phyloP scores from a whole-genome alignment of 768 basidiomycete species.

The Tricholoma saponaceum region DNA sequence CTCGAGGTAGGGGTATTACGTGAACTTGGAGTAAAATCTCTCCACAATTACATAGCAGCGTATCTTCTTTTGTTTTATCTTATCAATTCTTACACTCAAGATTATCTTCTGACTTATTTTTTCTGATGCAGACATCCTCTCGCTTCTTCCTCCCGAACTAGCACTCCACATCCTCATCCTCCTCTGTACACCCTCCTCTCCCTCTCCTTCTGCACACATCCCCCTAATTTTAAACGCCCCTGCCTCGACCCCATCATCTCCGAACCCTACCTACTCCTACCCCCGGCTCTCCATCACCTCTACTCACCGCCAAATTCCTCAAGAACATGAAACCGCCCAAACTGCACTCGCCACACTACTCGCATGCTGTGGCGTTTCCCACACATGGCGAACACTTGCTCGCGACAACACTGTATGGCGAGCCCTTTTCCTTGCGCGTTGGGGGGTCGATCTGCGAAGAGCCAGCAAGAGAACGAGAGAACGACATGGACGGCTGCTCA shows the following conservation, averaged over 20 bases:
- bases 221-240: slow-evolving; percentile 5
- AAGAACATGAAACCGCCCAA: slow-evolving; percentile 19
- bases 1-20: slow-evolving; percentile 5
- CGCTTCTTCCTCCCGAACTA: slow-evolving; percentile 73
- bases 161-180: slow-evolving; percentile 67
- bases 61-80: neutral
- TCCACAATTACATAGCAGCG: neutral
- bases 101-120: neutral
- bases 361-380: slow-evolving; percentile 50
- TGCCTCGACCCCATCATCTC: slow-evolving; percentile 9
- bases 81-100: neutral
- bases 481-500: neutral
- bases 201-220: slow-evolving; percentile 6
- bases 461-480: slow-evolving; percentile 15
- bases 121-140: slow-evolving; percentile 50
- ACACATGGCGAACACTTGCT: slow-evolving; percentile 61
- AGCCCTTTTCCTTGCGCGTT: slow-evolving; percentile 51
- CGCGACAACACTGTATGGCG: slow-evolving; percentile 79
- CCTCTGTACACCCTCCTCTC: slow-evolving; percentile 41
- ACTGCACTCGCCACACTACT: slow-evolving; percentile 35
- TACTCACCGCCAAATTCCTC: slow-evolving; percentile 24
- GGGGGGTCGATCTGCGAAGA: slow-evolving; percentile 36
- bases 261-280: slow-evolving; percentile 27
- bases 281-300: slow-evolving; percentile 11
- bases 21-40: neutral